These are phyloP conservation scores for Apiotrichum siamense DNA, from an alignment of 1,284 basidiomycete genomes.

Conservation along the genomic window DNA sequence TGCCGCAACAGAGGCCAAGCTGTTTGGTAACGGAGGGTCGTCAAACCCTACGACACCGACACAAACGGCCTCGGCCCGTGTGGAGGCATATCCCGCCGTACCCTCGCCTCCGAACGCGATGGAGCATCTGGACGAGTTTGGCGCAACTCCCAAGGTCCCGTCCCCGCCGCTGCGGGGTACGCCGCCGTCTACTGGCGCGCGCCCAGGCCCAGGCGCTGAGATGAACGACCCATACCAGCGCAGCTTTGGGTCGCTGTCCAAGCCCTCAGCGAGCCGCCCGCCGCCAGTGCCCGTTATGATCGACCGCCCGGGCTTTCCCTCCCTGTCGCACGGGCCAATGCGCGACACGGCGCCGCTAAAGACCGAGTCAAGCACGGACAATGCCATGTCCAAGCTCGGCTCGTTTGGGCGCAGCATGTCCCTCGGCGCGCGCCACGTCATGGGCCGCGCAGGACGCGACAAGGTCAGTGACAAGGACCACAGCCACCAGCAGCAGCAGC, in stretches of 20 bases:
- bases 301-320: slow-evolving; percentile 17
- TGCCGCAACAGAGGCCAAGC: background rate
- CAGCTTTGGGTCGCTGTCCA: background rate
- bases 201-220: background rate
- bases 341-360: background rate
- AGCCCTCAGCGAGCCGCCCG: background rate
- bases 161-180: too few species aligned
- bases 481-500: slow-evolving; percentile 6
- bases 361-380: background rate
- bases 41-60: background rate
- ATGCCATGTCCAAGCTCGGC: slow-evolving; percentile 21
- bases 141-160: background rate
- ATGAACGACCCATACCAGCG: background rate
- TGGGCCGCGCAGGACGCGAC: slow-evolving; percentile 1
- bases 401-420: slow-evolving; percentile 27
- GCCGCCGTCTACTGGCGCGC: too few species aligned
- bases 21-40: background rate
- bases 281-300: slow-evolving; percentile 20
- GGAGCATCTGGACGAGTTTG: background rate
- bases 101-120: background rate
- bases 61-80: background rate
- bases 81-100: background rate
- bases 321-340: background rate
- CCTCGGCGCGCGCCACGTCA: slow-evolving; percentile 4
- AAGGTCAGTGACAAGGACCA: slow-evolving; percentile 19